Evolutionary conservation across 2,329 filamentous ascomycete species (phyloP).

Genomic region (Magnaporthiopsis poae): DNA sequence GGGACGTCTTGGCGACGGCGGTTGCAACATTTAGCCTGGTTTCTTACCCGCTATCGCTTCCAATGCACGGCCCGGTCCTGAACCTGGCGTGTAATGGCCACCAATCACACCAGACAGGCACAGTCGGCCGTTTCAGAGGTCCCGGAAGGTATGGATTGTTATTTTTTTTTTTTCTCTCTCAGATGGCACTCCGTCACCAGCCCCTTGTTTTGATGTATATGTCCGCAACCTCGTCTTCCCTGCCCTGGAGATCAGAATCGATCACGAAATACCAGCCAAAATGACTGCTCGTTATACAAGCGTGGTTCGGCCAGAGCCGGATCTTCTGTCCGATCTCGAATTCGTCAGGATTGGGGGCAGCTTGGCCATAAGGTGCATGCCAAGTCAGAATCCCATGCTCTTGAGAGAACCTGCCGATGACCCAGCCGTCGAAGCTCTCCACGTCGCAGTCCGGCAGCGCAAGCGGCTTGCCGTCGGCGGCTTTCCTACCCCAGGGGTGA

Average conservation of each 20-base stretch:
- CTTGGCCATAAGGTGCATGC: constrained; percentile 22
- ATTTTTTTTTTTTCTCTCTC: not conserved
- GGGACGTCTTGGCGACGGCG: too few species aligned
- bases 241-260: constrained; percentile 46
- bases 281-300: constrained; percentile 63
- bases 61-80: not conserved
- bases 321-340: constrained; percentile 57
- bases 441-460: constrained; percentile 26
- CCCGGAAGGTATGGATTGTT: not conserved
- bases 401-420: constrained; percentile 63
- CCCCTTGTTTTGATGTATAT: constrained; percentile 64
- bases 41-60: not conserved
- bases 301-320: constrained; percentile 69
- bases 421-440: constrained; percentile 41
- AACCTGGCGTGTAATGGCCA: not conserved
- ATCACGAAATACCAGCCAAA: constrained; percentile 67
- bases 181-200: constrained; percentile 39
- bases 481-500: constrained; percentile 41
- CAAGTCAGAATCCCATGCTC: constrained; percentile 68
- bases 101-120: not conserved
- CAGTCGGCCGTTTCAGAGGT: too few species aligned
- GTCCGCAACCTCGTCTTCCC: constrained; percentile 57
- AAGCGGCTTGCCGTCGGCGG: not conserved
- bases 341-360: constrained; percentile 19
- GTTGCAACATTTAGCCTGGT: not conserved